Evolutionary conservation across 345 rosid genomes (phyloP), one percentile per base, ranked within the genome.

Genomic region (Salix purpurea): DNA sequence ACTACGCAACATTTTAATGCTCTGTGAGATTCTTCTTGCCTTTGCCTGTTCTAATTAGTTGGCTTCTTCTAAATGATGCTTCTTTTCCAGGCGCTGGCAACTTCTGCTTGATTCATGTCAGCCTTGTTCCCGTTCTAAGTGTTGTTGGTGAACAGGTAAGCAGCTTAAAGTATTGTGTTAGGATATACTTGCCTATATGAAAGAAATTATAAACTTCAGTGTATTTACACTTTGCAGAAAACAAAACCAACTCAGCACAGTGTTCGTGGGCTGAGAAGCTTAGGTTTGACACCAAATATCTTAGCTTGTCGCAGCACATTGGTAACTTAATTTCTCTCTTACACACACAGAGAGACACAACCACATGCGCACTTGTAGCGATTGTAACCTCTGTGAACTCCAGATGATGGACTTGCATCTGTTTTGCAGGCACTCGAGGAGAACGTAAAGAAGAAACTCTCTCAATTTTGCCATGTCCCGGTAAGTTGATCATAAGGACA

Each of bases 181-280:
- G 64, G 1, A 58, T 58, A 58, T 56, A 36, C 32, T 14, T 72
- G 12, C 36, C 52, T 32, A 19, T 40, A 44, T n/a, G 5, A n/a
- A 36, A 50, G 56, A 48, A 36, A 65, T 10, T 23, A 10, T 58
- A 23, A 58, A 56, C 23, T 1, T 4, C 64, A 3, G 64, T 44
- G 37, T 12, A 44, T 58, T 15, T 68, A 1, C 70, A 26, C n/a
- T 61, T 61, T 62, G 11, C 90, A 96, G 98, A 96, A 96, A 91
- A 93, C 99, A 69, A 96, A 96, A 81, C 99, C 99, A 61, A 96
- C 99, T 14, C 99, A 96, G 83, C 99, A 96, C 71, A 96, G 99
- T 73, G 99, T 96, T 79, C 85, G 94, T 46, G 92, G 89, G 76
- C 85, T 96, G 15, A 86, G 97, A 83, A 91, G 92, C 73, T 89